These are phyloP conservation scores for Xylariaceae sp. DNA, from an alignment of 2,329 filamentous ascomycete species.

Conservation along the genomic window DNA sequence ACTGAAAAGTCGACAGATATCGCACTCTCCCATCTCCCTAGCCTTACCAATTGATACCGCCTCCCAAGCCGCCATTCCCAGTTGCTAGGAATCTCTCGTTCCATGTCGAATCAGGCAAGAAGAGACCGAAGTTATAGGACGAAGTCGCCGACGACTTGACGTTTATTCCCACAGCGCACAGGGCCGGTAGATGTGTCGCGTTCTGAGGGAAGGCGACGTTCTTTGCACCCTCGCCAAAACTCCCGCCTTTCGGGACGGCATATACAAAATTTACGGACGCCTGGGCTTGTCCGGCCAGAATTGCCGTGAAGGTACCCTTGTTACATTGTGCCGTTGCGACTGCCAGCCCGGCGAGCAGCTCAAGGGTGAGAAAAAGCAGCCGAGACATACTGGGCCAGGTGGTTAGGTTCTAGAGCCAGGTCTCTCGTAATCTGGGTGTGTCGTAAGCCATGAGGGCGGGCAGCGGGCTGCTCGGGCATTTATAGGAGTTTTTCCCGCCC, in stretches of 20 bases:
- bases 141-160: conserved; percentile 26
- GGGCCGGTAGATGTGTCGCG: conserved; percentile 24
- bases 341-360: conserved; percentile 12
- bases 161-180: conserved; percentile 29
- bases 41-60: conserved; percentile 30
- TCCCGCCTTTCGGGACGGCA: conserved; percentile 22
- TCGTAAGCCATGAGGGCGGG: no score
- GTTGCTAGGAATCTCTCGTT: conserved; percentile 26
- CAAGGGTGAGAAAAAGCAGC: conserved; percentile 2
- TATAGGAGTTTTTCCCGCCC: no score
- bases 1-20: no score
- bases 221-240: conserved; percentile 20
- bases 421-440: no score
- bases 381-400: conserved; percentile 13
- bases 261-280: conserved; percentile 23
- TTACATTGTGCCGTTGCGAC: conserved; percentile 21
- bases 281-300: conserved; percentile 18
- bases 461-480: no score
- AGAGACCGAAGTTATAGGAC: conserved; percentile 29
- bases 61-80: conserved; percentile 27
- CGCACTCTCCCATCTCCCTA: neutral
- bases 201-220: conserved; percentile 21
- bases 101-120: conserved; percentile 29
- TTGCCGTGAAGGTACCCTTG: conserved; percentile 17
- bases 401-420: no score